Percentiles rank a stretch among this genome's conserved stretches.
These are phyloP conservation scores for Eucalyptus regnans DNA, from an alignment of 345 rosid genomes.

Conservation along the genomic window DNA sequence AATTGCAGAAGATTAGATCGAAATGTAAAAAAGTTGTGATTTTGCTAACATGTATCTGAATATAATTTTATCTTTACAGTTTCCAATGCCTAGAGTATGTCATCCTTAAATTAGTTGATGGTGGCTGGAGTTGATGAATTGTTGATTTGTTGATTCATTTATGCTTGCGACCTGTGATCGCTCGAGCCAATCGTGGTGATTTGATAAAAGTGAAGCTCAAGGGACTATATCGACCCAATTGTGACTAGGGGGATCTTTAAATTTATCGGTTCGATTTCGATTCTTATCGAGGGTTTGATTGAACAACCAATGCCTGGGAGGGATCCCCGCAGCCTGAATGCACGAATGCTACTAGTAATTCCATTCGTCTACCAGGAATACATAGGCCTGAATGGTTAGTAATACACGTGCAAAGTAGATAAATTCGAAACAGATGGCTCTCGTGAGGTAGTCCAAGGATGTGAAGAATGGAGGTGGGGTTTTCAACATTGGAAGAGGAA, in stretches of 20 bases:
- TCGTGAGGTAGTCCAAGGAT: background rate
- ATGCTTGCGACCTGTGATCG: background rate
- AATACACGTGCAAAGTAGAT: background rate
- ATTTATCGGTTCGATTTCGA: background rate
- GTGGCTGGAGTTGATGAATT: background rate
- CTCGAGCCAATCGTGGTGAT: background rate
- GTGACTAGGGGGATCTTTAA: background rate
- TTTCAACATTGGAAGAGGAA: background rate
- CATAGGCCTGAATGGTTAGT: background rate
- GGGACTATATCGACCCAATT: background rate
- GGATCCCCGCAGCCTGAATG: background rate
- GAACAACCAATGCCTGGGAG: background rate
- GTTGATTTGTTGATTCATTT: background rate
- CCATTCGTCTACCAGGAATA: background rate
- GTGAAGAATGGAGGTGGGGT: background rate
- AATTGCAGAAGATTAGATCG: background rate
- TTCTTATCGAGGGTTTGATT: background rate
- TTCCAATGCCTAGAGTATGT: background rate
- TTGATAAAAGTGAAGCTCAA: background rate
- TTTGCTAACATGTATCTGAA: background rate
- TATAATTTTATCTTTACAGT: background rate
- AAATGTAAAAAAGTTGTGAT: background rate
- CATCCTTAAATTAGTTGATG: background rate
- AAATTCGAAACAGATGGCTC: background rate
- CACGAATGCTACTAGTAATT: too few relatives aligned